Percentiles rank a stretch among this genome's conserved stretches.
Conservation (phyloP, 2,329 filamentous ascomycete genomes). For the Scedosporium boydii region DNA sequence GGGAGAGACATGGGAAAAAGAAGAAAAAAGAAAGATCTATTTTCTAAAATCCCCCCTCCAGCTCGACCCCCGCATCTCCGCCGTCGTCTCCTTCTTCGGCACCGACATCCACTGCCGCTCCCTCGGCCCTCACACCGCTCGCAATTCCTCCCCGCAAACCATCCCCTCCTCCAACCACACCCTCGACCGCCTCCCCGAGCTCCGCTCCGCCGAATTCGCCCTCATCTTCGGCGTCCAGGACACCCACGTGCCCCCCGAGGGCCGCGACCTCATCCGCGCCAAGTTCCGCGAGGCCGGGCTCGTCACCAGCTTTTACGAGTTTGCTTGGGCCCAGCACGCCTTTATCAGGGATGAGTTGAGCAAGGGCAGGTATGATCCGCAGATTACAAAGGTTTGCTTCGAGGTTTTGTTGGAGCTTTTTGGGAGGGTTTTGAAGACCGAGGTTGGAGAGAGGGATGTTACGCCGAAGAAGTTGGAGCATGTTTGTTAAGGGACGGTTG, state of each 20-base stretch:
- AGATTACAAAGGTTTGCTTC: conserved; percentile 78
- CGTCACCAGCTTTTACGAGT: conserved; percentile 75
- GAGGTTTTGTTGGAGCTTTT: conserved; percentile 86
- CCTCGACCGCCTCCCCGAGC: conserved; percentile 46
- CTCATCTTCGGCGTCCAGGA: conserved; percentile 92
- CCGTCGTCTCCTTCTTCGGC: conserved; percentile 80
- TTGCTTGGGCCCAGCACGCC: conserved; percentile 89
- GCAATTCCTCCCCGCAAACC: conserved; percentile 30
- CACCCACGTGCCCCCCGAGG: conserved; percentile 76
- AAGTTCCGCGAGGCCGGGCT: conserved; percentile 70
- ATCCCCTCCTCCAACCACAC: conserved; percentile 36
- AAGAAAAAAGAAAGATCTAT: not conserved
- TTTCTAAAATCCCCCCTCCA: conserved; percentile 15
- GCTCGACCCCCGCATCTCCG: conserved; percentile 66
- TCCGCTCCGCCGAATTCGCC: conserved; percentile 72
- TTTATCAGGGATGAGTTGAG: conserved; percentile 89
- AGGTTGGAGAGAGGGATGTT: conserved; percentile 61
- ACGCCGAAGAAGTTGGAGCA: conserved; percentile 57
- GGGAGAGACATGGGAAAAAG: not conserved
- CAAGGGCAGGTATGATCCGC: conserved; percentile 89
- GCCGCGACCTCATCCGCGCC: conserved; percentile 73
- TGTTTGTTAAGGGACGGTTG: conserved; percentile 55
- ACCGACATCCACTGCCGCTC: conserved; percentile 80
- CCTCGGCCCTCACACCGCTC: conserved; percentile 51
- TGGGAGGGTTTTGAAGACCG: conserved; percentile 64